A percentile compares a stretch with the other conserved stretches of the same genome.
Conservation (phyloP, 1,284 basidiomycete genomes). For the Ceratorhiza oryzae-sativae region DNA sequence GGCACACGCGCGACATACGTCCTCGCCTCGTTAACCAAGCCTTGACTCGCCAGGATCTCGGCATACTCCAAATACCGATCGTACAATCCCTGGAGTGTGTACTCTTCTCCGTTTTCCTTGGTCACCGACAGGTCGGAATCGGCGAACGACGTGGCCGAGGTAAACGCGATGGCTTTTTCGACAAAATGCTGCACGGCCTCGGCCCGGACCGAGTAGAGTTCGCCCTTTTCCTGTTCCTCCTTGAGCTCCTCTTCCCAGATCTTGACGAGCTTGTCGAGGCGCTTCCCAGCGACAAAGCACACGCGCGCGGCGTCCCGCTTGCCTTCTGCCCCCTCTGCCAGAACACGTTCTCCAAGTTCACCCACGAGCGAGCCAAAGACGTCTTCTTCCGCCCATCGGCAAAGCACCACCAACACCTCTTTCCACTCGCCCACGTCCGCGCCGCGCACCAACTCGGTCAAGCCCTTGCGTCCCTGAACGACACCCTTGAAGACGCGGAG, state of each 20-base stretch:
- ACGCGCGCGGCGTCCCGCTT: slow-evolving; percentile 16
- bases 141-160: slow-evolving; percentile 85
- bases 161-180: slow-evolving; percentile 97
- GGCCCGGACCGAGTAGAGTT: slow-evolving; percentile 84
- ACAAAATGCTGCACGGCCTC: slow-evolving; percentile 92
- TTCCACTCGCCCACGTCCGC: slow-evolving; percentile 95
- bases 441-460: slow-evolving; percentile 93
- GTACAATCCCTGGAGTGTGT: slow-evolving; percentile 87
- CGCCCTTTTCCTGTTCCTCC: slow-evolving; percentile 65
- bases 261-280: slow-evolving; percentile 66
- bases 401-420: slow-evolving; percentile 96
- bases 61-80: slow-evolving; percentile 97
- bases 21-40: slow-evolving; percentile 83
- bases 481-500: slow-evolving; percentile 96
- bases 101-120: slow-evolving; percentile 50
- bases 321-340: slow-evolving; percentile 1
- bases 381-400: slow-evolving; percentile 88
- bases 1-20: slow-evolving; percentile 85
- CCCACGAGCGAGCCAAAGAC: slow-evolving; percentile 90
- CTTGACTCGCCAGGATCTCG: slow-evolving; percentile 89
- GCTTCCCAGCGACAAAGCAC: slow-evolving; percentile 22
- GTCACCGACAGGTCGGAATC: slow-evolving; percentile 81
- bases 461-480: slow-evolving; percentile 77
- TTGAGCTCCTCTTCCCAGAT: slow-evolving; percentile 94
- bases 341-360: slow-evolving; percentile 71